Evolutionary conservation across 148 eudicot genomes (phyloP), one percentile per base, ranked within the genome.

Genomic region (Spergularia marina): DNA sequence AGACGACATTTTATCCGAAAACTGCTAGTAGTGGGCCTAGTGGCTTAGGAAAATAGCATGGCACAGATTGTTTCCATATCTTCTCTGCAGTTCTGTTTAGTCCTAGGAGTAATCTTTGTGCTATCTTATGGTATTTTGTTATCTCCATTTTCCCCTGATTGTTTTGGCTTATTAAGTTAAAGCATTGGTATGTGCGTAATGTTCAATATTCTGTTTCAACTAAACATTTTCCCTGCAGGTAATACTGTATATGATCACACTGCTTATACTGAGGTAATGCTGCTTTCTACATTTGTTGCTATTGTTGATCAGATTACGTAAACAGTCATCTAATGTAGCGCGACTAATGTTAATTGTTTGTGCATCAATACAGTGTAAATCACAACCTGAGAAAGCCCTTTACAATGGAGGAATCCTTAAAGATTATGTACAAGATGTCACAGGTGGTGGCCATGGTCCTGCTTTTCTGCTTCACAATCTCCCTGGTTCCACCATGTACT

Each of bases 331-430:
- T 12, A 55, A 23, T 1, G 21, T 66, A 52, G 18, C 67, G 8
- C 10, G 0, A 20, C 44, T 15, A 5, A 30, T 30, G 36, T 30
- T 30, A 30, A 30, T 30, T 30, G 36, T 30, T 30, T 30, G 36
- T 30, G 36, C 36, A 30, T 20, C 5, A 49, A 41, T 75, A 72
- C 44, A 76, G 78, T 68, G 78, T 40, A 68, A 68, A 51, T 25
- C 40, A 21, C 40, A 68, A 52, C 78, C 78, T 40, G 78, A 76
- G 57, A 56, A 68, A 8, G 73, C 78, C 23, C 73, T 76, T 4
- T 76, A 76, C 67, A 58, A 58, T 54, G 78, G 78, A 76, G 78
- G 78, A 56, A 76, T 76, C 30, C 73, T 76, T 47, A 68, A 58
- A 76, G 73, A 57, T 44, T 20, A 68, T 14, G 55, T 68, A 49